A percentile compares a stretch with the other conserved stretches of the same genome.
These are phyloP conservation scores for Platanthera zijinensis DNA, from an alignment of 106 monocot genomes.

Conservation along the genomic window DNA sequence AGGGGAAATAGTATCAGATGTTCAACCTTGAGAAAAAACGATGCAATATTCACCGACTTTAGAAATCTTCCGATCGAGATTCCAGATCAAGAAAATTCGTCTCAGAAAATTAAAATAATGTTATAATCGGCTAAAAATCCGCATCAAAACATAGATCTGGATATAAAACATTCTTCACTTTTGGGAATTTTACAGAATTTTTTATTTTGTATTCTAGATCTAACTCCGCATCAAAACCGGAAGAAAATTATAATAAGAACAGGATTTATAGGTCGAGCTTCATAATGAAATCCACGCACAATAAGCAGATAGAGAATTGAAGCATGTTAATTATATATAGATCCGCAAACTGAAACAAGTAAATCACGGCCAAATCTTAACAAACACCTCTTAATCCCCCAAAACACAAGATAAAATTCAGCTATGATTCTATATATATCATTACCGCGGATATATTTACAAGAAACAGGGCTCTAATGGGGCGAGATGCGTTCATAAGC, in stretches of 20 bases:
- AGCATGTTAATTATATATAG: background rate
- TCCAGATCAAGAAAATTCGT: too few species aligned
- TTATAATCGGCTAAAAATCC: too few species aligned
- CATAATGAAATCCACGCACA: background rate
- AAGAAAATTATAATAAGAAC: background rate
- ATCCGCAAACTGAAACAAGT: background rate
- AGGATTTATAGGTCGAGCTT: background rate
- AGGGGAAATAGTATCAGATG: too few species aligned
- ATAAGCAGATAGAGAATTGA: background rate
- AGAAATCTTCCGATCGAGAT: too few species aligned
- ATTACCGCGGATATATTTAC: background rate
- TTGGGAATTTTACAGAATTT: too few species aligned
- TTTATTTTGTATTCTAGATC: background rate
- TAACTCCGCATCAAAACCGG: background rate
- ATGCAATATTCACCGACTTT: too few species aligned
- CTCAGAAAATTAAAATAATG: too few species aligned
- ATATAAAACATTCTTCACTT: too few species aligned
- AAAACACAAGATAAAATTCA: background rate
- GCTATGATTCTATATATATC: background rate
- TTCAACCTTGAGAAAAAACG: too few species aligned
- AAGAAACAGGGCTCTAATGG: background rate
- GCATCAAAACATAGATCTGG: too few species aligned
- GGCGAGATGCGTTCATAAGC: background rate
- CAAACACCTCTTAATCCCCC: background rate
- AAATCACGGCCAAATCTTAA: background rate